phyloP scores from a whole-genome alignment of 345 rosid species.

The Euphorbia tirucalli region DNA sequence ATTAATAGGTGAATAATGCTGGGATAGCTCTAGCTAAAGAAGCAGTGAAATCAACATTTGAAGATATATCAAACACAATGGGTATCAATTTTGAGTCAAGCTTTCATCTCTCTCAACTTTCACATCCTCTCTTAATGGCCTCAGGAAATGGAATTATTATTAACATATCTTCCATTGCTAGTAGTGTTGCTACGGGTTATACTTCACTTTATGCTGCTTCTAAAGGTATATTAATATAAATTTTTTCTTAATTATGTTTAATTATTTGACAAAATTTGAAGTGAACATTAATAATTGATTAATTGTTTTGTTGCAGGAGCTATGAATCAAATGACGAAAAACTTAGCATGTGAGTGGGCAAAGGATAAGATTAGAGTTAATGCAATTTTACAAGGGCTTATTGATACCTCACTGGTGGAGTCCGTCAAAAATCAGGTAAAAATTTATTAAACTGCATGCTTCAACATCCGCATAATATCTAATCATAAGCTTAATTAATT shows the following conservation, averaged over 20 bases:
- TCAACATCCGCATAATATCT: no score
- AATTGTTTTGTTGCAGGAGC: slow-evolving; percentile 6
- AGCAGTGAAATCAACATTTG: slow-evolving; percentile 18
- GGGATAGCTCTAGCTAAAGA: slow-evolving; percentile 7
- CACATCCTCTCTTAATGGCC: slow-evolving; percentile 48
- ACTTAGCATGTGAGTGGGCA: slow-evolving; percentile 22
- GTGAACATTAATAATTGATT: no score
- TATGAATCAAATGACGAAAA: slow-evolving; percentile 14
- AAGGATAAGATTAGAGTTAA: slow-evolving; percentile 22
- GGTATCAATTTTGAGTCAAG: slow-evolving; percentile 52
- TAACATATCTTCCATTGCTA: slow-evolving; percentile 26
- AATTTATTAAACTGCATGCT: no score
- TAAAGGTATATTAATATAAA: slow-evolving; percentile 14
- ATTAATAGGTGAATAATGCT: slow-evolving; percentile 49
- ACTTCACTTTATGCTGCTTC: slow-evolving; percentile 7
- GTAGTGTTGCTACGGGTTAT: background rate
- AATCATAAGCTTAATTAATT: no score
- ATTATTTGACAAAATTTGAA: no score
- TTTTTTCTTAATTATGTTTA: no score
- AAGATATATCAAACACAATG: slow-evolving; percentile 38
- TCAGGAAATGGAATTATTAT: slow-evolving; percentile 52
- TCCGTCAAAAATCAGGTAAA: no score
- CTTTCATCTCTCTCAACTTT: slow-evolving; percentile 55
- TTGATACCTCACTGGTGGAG: no score
- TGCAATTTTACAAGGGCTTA: no score